phyloP scores from a whole-genome alignment of 805 yeast species.

The Sugiyamaella valdiviana region DNA sequence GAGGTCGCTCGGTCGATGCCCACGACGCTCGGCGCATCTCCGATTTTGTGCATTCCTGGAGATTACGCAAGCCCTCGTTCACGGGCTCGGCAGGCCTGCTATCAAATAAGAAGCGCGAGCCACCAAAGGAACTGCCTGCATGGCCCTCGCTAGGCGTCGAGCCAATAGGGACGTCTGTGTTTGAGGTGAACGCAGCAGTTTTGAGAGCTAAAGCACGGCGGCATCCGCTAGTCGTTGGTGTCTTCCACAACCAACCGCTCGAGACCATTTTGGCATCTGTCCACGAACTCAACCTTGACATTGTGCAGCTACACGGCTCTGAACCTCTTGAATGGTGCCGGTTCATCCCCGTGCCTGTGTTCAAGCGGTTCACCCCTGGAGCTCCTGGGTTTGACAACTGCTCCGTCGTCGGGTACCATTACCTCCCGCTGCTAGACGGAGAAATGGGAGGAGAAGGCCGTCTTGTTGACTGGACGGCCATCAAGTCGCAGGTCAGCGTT shows the following conservation, averaged over 20 bases:
- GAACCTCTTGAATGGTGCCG: constrained; percentile 46
- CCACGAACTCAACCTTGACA: constrained; percentile 50
- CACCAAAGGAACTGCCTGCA: constrained; percentile 3
- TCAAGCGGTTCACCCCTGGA: constrained; percentile 64
- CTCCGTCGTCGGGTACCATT: constrained; percentile 35
- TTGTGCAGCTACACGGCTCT: constrained; percentile 85
- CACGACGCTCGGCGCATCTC: constrained; percentile 45
- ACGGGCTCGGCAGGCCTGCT: background rate
- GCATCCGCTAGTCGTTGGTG: constrained; percentile 81
- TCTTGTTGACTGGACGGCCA: constrained; percentile 62
- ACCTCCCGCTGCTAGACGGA: constrained; percentile 69
- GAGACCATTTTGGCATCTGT: constrained; percentile 48
- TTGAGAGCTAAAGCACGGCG: constrained; percentile 19
- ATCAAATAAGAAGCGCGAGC: background rate
- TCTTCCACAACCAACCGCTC: constrained; percentile 73
- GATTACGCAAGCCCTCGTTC: background rate
- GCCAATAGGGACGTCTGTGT: constrained; percentile 11
- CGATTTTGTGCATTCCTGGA: constrained; percentile 22
- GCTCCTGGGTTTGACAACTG: constrained; percentile 35
- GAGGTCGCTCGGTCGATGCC: constrained; percentile 60
- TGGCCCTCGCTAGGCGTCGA: constrained; percentile 3
- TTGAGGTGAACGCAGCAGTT: constrained; percentile 14
- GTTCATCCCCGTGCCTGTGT: constrained; percentile 49
- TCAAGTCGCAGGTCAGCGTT: constrained; percentile 36
- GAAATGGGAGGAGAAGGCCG: constrained; percentile 92